Percentiles rank a stretch among this genome's conserved stretches.
These are phyloP conservation scores for Yamadazyma insecticola DNA, from an alignment of 805 yeast genomes.

Conservation along the genomic window DNA sequence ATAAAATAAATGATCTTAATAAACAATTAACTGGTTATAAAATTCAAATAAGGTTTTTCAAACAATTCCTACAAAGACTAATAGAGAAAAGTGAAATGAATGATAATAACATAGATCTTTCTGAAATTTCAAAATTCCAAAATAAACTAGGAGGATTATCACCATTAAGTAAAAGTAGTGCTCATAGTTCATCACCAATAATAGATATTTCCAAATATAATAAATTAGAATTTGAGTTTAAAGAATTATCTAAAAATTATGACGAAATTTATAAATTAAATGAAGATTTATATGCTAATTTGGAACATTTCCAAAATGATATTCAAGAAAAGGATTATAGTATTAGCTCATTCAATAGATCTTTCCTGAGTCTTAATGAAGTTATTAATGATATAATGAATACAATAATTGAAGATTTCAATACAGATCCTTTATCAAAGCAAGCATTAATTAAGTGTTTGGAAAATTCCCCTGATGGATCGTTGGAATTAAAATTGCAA, in stretches of 20 bases:
- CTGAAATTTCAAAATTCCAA: conserved; percentile 8
- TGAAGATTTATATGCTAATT: conserved; percentile 32
- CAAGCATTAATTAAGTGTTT: conserved; percentile 15
- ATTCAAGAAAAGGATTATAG: conserved; percentile 24
- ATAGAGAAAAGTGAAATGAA: conserved; percentile 17
- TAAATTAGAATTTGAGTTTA: conserved; percentile 16
- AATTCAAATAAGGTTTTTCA: conserved; percentile 35
- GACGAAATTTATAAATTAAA: conserved; percentile 32
- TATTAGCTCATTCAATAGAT: conserved; percentile 10
- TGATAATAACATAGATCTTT: conserved; percentile 5
- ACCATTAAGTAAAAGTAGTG: conserved; percentile 2
- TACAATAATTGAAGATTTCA: conserved; percentile 14
- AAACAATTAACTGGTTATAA: conserved; percentile 33
- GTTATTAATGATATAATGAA: conserved; percentile 18
- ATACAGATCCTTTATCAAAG: conserved; percentile 13
- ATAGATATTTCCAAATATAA: conserved; percentile 5
- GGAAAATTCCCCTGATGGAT: conserved; percentile 6
- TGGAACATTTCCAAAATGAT: conserved; percentile 30
- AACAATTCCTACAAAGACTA: conserved; percentile 34
- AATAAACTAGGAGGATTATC: conserved; percentile 1
- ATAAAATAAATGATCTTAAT: conserved; percentile 25
- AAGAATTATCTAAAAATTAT: conserved; percentile 20
- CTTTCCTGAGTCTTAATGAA: conserved; percentile 10
- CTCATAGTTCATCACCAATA: neutral
- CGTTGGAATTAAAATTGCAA: conserved; percentile 20